Percentiles rank a stretch among this genome's conserved stretches.
Evolutionary conservation across 2,329 filamentous ascomycete species (phyloP).

Genomic region (Ophiognomonia clavigignenti-juglandacearum): DNA sequence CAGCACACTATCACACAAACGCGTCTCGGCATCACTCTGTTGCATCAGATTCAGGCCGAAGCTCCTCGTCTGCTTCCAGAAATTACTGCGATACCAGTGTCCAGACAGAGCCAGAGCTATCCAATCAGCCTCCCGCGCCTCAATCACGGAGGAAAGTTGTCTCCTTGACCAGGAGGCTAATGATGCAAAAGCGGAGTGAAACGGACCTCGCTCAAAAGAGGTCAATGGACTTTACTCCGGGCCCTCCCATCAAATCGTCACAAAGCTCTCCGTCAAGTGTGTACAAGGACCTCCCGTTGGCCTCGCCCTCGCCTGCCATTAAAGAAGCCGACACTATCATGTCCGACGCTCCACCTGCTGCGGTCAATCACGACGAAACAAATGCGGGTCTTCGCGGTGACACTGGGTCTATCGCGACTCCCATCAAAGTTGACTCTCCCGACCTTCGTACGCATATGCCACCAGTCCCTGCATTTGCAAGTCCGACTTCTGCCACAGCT

Average conservation of each 20-base stretch:
- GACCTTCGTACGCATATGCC: conserved; percentile 54
- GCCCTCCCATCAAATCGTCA: conserved; percentile 31
- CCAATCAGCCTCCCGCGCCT: conserved; percentile 34
- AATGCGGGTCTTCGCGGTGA: conserved; percentile 15
- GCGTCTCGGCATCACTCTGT: conserved; percentile 26
- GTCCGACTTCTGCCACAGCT: conserved; percentile 28
- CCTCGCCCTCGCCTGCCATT: conserved; percentile 11
- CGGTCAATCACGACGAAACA: conserved; percentile 19
- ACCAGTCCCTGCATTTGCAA: conserved; percentile 47
- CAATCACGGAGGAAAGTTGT: conserved; percentile 42
- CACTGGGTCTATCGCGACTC: conserved; percentile 6
- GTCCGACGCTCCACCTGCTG: conserved; percentile 28
- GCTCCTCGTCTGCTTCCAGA: conserved; percentile 33
- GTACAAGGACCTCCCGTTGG: conserved; percentile 6
- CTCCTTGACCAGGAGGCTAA: conserved; percentile 41
- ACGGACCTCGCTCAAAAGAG: conserved; percentile 21
- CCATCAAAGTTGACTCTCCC: conserved; percentile 34
- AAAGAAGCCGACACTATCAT: conserved; percentile 23
- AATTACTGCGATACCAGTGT: conserved; percentile 47
- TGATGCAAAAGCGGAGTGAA: conserved; percentile 24
- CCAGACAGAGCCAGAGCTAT: conserved; percentile 51
- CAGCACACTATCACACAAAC: conserved; percentile 23
- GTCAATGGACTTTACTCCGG: conserved; percentile 31
- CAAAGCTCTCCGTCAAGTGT: conserved; percentile 4
- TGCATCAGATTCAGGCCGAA: conserved; percentile 29